Conservation (phyloP, 768 basidiomycete species). For the Cystobasidium onofrii region DNA sequence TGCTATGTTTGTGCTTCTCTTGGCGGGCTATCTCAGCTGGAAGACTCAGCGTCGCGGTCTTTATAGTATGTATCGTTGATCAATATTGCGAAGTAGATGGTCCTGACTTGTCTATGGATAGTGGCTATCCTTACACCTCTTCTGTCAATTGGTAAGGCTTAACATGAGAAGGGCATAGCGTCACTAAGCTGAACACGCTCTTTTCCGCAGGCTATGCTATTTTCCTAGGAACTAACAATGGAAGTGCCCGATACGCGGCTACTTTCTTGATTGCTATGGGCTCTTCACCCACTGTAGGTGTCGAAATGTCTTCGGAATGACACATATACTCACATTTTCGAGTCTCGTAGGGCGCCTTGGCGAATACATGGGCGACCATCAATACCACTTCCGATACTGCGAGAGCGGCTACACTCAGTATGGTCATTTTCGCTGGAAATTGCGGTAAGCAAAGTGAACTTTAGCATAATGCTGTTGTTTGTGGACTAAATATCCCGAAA, state of each 20-base stretch:
- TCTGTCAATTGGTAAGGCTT: background rate
- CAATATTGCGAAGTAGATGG: no score
- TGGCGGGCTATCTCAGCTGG: background rate
- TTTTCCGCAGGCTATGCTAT: constrained; percentile 7
- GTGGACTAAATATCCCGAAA: constrained; percentile 1
- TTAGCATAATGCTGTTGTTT: constrained; percentile 19
- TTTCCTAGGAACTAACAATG: background rate
- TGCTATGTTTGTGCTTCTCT: background rate
- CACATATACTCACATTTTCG: no score
- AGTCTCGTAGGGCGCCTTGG: background rate
- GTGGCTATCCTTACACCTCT: background rate
- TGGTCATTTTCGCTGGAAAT: constrained; percentile 37
- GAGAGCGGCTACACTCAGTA: constrained; percentile 34
- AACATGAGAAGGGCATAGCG: no score
- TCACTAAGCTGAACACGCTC: no score
- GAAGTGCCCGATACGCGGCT: background rate
- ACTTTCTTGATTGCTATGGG: constrained; percentile 13
- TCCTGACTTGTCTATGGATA: background rate
- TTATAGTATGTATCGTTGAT: background rate
- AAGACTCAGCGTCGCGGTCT: background rate
- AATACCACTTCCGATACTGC: constrained; percentile 37
- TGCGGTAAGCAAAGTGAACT: constrained; percentile 31
- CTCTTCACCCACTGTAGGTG: background rate
- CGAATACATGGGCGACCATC: constrained; percentile 33
- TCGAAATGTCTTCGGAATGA: no score